Base-by-base conservation (phyloP, 2,329 filamentous ascomycete species). In the Aspergillus sp. region DNA sequence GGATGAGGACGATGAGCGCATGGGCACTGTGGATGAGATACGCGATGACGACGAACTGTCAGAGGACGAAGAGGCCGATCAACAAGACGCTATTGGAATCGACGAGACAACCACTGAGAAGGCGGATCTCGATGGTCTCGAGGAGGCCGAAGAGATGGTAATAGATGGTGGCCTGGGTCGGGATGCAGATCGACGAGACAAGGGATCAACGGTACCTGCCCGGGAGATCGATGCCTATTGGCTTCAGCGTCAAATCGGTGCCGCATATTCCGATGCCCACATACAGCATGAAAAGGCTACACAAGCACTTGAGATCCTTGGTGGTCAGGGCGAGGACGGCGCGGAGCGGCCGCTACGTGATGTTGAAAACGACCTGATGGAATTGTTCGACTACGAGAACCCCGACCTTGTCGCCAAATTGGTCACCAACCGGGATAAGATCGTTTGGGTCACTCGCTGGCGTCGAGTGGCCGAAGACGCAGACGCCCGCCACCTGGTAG, bases 331-430 rank as follows among this genome's bases (percentile, higher is more conserved):
- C 7, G 75, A 85, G 54, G 89, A 90, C 58, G 92, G 90, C 15
- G 89, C 94, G 61, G 92, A 96, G 70, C 93, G 91, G 75, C 85
- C 91, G 13, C 82, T 98, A 30, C 89, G 94, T 70, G 94, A 99
- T 71, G 93, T 98, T 58, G 95, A 99, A 72, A 99, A 99, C 76
- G 95, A 99, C 64, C 83, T 99, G 60, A 98, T 98, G 91, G 95
- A 97, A 70, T 85, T 99, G 0, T 98, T 99, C 69, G 95, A 99
- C 70, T 99, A 96, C 71, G 94, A 98, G 70, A 91, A 97, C 71
- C 92, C 96, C 63, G 92, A 97, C 65, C 84, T 97, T 57, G 95
- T 98, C 25, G 89, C 91, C 65, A 94, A 92, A 76, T 84, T 99
- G 15, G 92, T 98, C 59, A 87, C 89, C 67, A 99, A 99, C 76